Evolutionary conservation across 768 basidiomycete species (phyloP).

Genomic region (Rhodotorula paludigena): DNA sequence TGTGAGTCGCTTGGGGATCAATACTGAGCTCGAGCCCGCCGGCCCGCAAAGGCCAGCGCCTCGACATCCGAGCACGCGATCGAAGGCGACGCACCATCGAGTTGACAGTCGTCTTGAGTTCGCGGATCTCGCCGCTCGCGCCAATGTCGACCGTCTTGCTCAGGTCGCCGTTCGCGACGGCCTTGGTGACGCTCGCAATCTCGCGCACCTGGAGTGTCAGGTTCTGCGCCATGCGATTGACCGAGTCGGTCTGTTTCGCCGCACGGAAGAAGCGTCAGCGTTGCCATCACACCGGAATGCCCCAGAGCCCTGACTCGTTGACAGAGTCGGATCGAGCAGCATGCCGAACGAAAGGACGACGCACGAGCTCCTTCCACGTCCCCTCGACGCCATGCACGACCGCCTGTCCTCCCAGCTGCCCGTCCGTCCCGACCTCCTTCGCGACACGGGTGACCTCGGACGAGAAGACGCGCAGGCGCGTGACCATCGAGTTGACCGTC

Average conservation of each 20-base stretch:
- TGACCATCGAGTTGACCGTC: slow-evolving; percentile 80
- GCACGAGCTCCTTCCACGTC: slow-evolving; percentile 48
- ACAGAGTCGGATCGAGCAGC: too few relatives aligned
- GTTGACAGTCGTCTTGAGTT: slow-evolving; percentile 65
- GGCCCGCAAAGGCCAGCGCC: too few relatives aligned
- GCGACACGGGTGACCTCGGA: slow-evolving; percentile 80
- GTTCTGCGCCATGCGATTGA: slow-evolving; percentile 49
- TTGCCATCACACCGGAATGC: too few relatives aligned
- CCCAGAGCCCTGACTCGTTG: too few relatives aligned
- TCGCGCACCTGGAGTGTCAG: slow-evolving; percentile 49
- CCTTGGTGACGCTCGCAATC: slow-evolving; percentile 65
- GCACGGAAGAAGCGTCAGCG: slow-evolving; percentile 7
- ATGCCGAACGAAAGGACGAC: not conserved
- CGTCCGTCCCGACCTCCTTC: slow-evolving; percentile 52
- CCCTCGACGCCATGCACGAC: slow-evolving; percentile 51
- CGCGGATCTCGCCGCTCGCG: slow-evolving; percentile 70
- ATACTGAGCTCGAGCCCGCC: too few relatives aligned
- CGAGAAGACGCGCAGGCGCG: slow-evolving; percentile 59
- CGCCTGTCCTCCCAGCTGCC: slow-evolving; percentile 48
- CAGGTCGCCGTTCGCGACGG: slow-evolving; percentile 84
- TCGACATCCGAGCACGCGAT: too few relatives aligned
- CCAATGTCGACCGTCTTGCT: slow-evolving; percentile 89
- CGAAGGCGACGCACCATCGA: slow-evolving; percentile 64
- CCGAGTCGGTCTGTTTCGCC: slow-evolving; percentile 13
- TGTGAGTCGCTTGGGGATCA: not conserved